These are phyloP conservation scores for Penicillium sp. DNA, from an alignment of 2,329 filamentous ascomycete genomes.

Conservation along the genomic window DNA sequence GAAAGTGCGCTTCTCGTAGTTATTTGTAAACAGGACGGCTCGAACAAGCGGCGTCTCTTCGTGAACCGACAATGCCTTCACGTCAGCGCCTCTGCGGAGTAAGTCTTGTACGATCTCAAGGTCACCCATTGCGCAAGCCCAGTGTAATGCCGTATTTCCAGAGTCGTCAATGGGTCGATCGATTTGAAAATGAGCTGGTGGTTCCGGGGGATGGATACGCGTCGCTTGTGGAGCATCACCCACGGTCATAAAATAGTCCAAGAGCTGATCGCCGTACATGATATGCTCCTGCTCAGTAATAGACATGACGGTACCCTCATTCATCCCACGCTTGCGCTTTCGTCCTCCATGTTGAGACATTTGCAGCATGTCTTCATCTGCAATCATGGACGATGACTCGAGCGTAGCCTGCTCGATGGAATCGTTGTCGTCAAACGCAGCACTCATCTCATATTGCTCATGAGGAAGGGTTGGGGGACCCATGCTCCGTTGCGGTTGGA, in stretches of 20 bases:
- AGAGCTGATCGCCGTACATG: slow-evolving; percentile 84
- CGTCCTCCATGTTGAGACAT: slow-evolving; percentile 61
- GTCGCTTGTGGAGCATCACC: slow-evolving; percentile 68
- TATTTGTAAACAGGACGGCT: slow-evolving; percentile 93
- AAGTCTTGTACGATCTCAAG: slow-evolving; percentile 86
- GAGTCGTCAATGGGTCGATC: slow-evolving; percentile 93
- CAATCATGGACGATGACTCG: slow-evolving; percentile 78
- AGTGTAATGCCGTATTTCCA: slow-evolving; percentile 88
- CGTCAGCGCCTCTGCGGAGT: slow-evolving; percentile 72
- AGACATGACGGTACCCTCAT: slow-evolving; percentile 55
- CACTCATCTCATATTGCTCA: slow-evolving; percentile 66
- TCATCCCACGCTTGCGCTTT: slow-evolving; percentile 76
- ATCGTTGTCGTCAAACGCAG: slow-evolving; percentile 69
- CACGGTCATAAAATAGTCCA: slow-evolving; percentile 93
- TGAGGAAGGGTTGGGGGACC: slow-evolving; percentile 43
- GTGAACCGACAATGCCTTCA: slow-evolving; percentile 64
- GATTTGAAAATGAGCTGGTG: slow-evolving; percentile 80
- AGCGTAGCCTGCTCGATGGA: slow-evolving; percentile 80
- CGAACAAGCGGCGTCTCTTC: slow-evolving; percentile 93
- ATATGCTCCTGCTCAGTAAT: slow-evolving; percentile 78
- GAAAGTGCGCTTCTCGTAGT: slow-evolving; percentile 90
- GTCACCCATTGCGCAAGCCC: slow-evolving; percentile 97
- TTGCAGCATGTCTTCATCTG: slow-evolving; percentile 75
- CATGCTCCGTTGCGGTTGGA: slow-evolving; percentile 35
- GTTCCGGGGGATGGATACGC: slow-evolving; percentile 63